Base-by-base conservation (phyloP, 345 rosid species). In the Citropsis articulata region DNA sequence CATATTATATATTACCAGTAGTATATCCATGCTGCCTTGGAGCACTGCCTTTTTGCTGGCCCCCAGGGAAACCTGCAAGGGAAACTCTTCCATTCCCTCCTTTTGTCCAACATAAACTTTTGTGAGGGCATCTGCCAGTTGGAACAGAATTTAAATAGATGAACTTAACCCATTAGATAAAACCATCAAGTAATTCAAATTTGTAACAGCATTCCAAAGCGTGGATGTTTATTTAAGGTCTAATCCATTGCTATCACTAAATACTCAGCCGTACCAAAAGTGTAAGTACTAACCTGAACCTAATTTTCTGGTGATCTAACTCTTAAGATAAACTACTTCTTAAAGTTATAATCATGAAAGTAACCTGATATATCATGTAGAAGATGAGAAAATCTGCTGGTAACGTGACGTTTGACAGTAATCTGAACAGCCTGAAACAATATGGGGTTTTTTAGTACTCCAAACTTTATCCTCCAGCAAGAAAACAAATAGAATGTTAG, bases 321-420 rank as follows among this genome's bases (percentile, higher is more conserved):
- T 70, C 69, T 60, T 19, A 57, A 55, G 9, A 18, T 1, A 50
- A 72, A 63, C 19, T 12, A 65, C 12, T 40, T 48, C 24, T 27
- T 65, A 12, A 18, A 69, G 74, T 42, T 57, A 65, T 42, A 63
- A 66, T 2, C 24, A 69, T 45, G 83, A 78, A 84, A 78, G 36
- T 65, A 79, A 97, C 98, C 98, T 91, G 92, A 89, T 76, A 97
- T 91, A 84, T 94, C 93, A 69, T 83, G 91, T 79, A 82, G 85
- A 84, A 92, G 98, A 81, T 88, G 86, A 80, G 91, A 86, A 84
- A 93, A 91, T 74, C 83, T 82, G 85, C 87, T 82, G 22, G 88
- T 81, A 75, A 93, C 83, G 81, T 85, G 91, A 82, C 91, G 87
- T 87, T 90, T 90, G 77, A 97, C 84, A 80, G 90, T 86, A 78